Evolutionary conservation across 2,329 filamentous ascomycete species (phyloP).

Genomic region (Alternaria novae-zelandiae): DNA sequence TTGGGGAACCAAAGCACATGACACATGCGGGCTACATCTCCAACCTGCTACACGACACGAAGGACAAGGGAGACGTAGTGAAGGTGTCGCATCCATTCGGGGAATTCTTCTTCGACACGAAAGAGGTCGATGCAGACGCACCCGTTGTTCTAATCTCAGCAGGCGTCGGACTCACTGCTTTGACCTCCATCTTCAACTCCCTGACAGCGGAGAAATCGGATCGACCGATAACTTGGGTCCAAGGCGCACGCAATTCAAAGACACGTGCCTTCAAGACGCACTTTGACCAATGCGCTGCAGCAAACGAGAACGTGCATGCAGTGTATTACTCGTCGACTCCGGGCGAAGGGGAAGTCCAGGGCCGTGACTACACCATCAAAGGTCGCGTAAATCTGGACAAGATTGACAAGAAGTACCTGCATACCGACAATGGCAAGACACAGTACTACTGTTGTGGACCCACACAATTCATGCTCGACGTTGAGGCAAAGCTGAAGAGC

Average conservation of each 20-base stretch:
- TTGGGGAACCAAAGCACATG: conserved; percentile 54
- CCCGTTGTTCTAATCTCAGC: conserved; percentile 72
- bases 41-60: conserved; percentile 70
- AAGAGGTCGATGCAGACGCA: conserved; percentile 47
- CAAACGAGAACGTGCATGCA: conserved; percentile 57
- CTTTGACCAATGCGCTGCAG: conserved; percentile 53
- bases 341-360: conserved; percentile 51
- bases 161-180: conserved; percentile 71
- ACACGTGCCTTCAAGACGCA: conserved; percentile 63
- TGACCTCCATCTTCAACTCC: conserved; percentile 69
- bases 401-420: conserved; percentile 63
- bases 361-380: conserved; percentile 64
- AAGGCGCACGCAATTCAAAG: conserved; percentile 61
- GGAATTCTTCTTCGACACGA: conserved; percentile 66
- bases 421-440: conserved; percentile 59
- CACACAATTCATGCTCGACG: conserved; percentile 70
- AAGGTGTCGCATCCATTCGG: conserved; percentile 69
- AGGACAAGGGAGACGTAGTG: conserved; percentile 66
- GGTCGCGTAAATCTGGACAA: conserved; percentile 66
- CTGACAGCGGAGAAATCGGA: conserved; percentile 43
- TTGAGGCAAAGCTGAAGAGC: conserved; percentile 59
- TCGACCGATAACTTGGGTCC: conserved; percentile 67
- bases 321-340: conserved; percentile 66
- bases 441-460: conserved; percentile 78
- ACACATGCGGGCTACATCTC: conserved; percentile 70